Evolutionary conservation across 805 yeast species (phyloP).

Genomic region (Crinitomyces ghanaensis): DNA sequence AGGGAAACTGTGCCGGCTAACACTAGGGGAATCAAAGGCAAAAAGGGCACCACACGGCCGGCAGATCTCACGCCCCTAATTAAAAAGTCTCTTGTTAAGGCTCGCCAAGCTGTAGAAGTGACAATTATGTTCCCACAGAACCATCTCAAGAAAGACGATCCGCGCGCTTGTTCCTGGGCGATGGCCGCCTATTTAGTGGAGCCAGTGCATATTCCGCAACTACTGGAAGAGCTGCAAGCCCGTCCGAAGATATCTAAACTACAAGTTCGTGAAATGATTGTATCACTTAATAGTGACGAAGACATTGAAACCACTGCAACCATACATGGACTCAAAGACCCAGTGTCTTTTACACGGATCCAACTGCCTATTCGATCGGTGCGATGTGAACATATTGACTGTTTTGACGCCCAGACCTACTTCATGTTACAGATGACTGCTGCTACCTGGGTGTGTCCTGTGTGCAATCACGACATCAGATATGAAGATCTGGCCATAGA

Average conservation of each 20-base stretch:
- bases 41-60: conserved; percentile 70
- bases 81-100: too few relatives aligned
- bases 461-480: conserved; percentile 47
- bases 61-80: conserved; percentile 56
- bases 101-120: neutral
- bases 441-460: conserved; percentile 83
- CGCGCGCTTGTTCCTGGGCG: conserved; percentile 3
- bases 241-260: conserved; percentile 43
- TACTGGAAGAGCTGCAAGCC: conserved; percentile 32
- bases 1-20: conserved; percentile 37
- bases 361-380: conserved; percentile 58
- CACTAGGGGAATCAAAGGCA: conserved; percentile 59
- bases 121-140: neutral
- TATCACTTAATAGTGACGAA: conserved; percentile 47
- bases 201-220: conserved; percentile 29
- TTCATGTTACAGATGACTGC: conserved; percentile 65
- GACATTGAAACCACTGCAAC: conserved; percentile 59
- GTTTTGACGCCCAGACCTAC: conserved; percentile 74
- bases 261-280: conserved; percentile 40
- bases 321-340: conserved; percentile 62
- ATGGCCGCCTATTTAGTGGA: conserved; percentile 52
- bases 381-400: conserved; percentile 69
- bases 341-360: conserved; percentile 63
- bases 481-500: conserved; percentile 56
- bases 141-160: neutral